A percentile compares a stretch with the other conserved stretches of the same genome.
phyloP scores from a whole-genome alignment of 208 protist genomes.

The Leptomonas seymouri region DNA sequence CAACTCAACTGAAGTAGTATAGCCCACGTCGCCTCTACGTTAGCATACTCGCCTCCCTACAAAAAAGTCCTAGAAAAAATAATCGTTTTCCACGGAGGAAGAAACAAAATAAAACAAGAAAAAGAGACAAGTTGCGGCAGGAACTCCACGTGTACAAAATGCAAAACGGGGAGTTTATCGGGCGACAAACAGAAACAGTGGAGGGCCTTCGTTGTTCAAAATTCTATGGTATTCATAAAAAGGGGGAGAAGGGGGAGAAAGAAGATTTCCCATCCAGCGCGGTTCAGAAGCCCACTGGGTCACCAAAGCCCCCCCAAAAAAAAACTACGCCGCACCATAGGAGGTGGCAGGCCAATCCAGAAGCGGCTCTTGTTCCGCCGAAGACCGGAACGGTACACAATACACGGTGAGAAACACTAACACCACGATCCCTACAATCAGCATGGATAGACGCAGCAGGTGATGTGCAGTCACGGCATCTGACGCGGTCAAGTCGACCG shows the following conservation, averaged over 20 bases:
- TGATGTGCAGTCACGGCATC: slow-evolving; percentile 17
- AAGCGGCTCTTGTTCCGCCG: slow-evolving; percentile 8
- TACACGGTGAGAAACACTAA: slow-evolving; percentile 23
- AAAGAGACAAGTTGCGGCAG: background rate
- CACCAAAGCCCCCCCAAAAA: too few relatives aligned
- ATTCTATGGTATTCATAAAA: too few relatives aligned
- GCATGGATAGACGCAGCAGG: slow-evolving; percentile 16
- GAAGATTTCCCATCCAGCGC: too few relatives aligned
- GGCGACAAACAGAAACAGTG: too few relatives aligned
- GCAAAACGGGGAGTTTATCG: background rate
- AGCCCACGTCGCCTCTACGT: too few relatives aligned
- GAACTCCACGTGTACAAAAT: background rate
- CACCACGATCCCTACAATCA: slow-evolving; percentile 23
- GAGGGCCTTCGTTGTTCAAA: too few relatives aligned
- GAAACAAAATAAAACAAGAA: slow-evolving; percentile 2
- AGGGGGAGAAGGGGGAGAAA: background rate
- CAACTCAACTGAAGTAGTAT: too few relatives aligned
- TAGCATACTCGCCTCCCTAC: too few relatives aligned
- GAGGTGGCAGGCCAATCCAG: slow-evolving; percentile 9
- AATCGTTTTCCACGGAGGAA: background rate
- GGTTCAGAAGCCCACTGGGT: background rate
- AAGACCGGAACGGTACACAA: slow-evolving; percentile 13
- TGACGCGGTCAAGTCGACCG: background rate
- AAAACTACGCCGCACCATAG: slow-evolving; percentile 26
- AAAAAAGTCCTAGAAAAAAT: background rate